Base-by-base conservation (phyloP, 805 yeast genomes). In the Candida germanica region DNA sequence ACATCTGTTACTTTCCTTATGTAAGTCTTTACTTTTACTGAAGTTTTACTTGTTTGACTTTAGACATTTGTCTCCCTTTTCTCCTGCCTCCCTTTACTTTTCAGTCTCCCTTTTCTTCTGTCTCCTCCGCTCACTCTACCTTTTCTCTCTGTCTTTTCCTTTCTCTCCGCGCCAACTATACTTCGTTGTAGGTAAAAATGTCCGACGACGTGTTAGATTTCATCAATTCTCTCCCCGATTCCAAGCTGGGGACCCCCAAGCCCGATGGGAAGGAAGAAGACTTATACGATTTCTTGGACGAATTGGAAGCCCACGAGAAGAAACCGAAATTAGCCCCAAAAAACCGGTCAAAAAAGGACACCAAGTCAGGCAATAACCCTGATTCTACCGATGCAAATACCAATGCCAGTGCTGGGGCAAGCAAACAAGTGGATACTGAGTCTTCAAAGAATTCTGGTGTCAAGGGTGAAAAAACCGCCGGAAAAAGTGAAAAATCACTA, bases 201-300 rank as follows among this genome's bases (percentile, higher is more conserved):
- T 15, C 25, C 13, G 85, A 82, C 44, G 91, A 84, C 49, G 91
- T 85, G 4, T 69, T 85, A 36, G 91, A 84, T 44, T 86, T 86
- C 53, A 69, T 85, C 47, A 87, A 83, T 51, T 82, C 89, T 1
- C 71, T 87, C 31, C 93, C 94, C 3, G 87, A 81, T 33, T 68
- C 71, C 16, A 62, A 60, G 39, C 39, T 56, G n/a, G 49, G 51
- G 7, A 57, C 64, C 3, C 58, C 60, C 14, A 48, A 43, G 20
- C 61, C 69, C 28, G 53, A 44, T 14, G 71, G 53, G 2, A 72
- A 74, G 46, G 77, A 71, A 40, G 75, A 73, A 31, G 80, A 77
- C 36, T 69, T 76, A 29, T 53, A 76, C 39, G 79, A 72, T 13
- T 77, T 77, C 40, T 57, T 76, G 40, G 88, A 85, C 56, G 88